Base-by-base conservation (phyloP, 805 yeast species). In the Starmerella stigmatis region DNA sequence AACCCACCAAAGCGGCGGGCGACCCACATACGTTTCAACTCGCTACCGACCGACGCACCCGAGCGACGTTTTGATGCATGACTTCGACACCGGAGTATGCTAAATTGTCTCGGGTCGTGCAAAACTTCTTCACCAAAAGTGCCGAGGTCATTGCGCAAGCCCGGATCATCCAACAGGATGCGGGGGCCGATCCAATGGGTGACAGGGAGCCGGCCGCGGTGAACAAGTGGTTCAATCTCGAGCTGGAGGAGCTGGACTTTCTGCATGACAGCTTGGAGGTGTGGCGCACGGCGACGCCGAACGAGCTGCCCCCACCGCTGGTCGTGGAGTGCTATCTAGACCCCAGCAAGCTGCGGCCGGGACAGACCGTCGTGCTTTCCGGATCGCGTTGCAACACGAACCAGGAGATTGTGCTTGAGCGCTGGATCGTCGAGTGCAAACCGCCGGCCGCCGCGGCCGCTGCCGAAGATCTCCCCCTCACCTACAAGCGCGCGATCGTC, bases 381-480 rank as follows among this genome's bases (percentile, higher is more conserved):
- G 88, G 81, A 53, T 71, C 69, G 3, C 69, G 70, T 7, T 42
- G 42, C 38, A 34, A 16, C 28, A 42, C 80, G 9, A 81, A 81
- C 56, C 70, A 76, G 15, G 97, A 89, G 62, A 75, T 92, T n/a
- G 96, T 92, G 2, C 65, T 92, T 46, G 98, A 92, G 59, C 72
- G 98, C 48, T 92, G 98, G 98, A 69, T 86, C 20, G 65, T 92
- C 27, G 95, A 88, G 60, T 74, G 88, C 49, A 88, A 81, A 56
- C 63, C 74, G 15, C 41, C 41, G 25, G 30, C 45, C 15, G 34
- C 15, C 19, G 21, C 20, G 12, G 35, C 43, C 16, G 13, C 54
- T 9, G 48, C 49, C 16, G 54, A 57, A 19, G 92, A 83, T 43
- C 68, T 81, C 13, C 82, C 86, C 1, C 63, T 71, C 34, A 73